These are phyloP conservation scores for Trichoderma atroviride DNA, from an alignment of 2,329 filamentous ascomycete species.

Conservation along the genomic window DNA sequence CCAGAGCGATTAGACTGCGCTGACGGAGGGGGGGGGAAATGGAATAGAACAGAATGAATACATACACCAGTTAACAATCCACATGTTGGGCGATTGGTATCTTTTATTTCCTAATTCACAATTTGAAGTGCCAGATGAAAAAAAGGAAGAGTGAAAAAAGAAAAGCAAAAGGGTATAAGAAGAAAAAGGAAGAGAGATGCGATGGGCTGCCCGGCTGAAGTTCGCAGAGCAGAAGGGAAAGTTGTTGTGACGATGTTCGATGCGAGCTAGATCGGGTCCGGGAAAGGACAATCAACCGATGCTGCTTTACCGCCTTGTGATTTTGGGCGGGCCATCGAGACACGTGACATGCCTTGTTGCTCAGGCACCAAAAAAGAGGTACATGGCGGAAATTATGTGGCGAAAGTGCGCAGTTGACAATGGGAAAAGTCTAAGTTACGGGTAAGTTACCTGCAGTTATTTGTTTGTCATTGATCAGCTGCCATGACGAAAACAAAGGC, in stretches of 20 bases:
- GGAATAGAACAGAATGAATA: constrained; percentile 32
- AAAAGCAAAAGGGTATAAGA: background rate
- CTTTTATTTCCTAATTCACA: background rate
- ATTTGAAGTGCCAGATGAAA: background rate
- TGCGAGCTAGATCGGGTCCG: constrained; percentile 23
- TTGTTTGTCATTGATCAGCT: background rate
- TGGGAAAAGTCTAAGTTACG: background rate
- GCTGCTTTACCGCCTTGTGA: constrained; percentile 23
- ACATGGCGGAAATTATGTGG: background rate
- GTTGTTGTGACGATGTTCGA: constrained; percentile 28
- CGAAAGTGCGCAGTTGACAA: background rate
- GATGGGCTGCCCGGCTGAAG: background rate
- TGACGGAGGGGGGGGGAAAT: background rate
- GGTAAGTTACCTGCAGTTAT: background rate
- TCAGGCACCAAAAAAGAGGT: constrained; percentile 18
- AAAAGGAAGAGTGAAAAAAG: background rate
- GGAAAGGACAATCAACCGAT: constrained; percentile 26
- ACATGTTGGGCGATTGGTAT: constrained; percentile 63
- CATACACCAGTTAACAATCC: constrained; percentile 96
- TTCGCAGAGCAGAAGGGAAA: background rate
- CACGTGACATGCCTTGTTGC: constrained; percentile 24
- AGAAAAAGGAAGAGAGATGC: background rate
- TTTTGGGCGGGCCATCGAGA: constrained; percentile 5
- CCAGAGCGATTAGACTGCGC: constrained; percentile 19
- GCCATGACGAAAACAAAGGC: background rate